Base-by-base conservation (phyloP, 2,329 filamentous ascomycete species). In the Chaetomiaceae sp. region DNA sequence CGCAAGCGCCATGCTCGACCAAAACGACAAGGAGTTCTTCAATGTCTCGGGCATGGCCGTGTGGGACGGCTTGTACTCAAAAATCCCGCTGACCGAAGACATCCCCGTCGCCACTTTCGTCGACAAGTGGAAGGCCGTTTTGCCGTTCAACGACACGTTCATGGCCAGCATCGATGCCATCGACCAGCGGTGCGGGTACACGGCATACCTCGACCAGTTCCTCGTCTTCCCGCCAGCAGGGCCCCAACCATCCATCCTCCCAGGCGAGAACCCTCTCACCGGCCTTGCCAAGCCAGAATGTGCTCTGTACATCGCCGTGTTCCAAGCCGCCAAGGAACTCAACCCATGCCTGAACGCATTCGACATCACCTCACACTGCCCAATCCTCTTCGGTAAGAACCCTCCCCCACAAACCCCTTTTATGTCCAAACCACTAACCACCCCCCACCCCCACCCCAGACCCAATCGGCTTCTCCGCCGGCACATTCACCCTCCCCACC, bases 1-100 rank as follows among this genome's bases (percentile, higher is more conserved):
- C 30, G 25, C 48, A 21, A 46, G 42, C 21, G 43, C 48, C 35
- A 51, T 51, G 48, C 37, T 51, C 13, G 48, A 51, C 43, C 42
- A 27, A 10, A 37, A 42, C n/a, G 30, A 46, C 43, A 30, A n/a
- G 16, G 2, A 2, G 10, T 41, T 35, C 37, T 51, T 51, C 21
- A 42, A 46, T 31, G 42, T 46, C 21, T 45, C 42, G 16, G 48
- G 48, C 37, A 46, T 51, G 48, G 48, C 48, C 35, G 13, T 46
- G 14, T 51, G 48, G 48, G 37, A 35, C 30, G 48, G 48, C 3
- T 10, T 51, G 30, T 41, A 41, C 20, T 41, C 42, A 27, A 46
- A 51, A 21, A 20, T 46, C n/a, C 34, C 43, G 7, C 30, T 45
- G 27, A 7, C 17, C n/a, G 20, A 35, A 5, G 48, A 51, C 31